A percentile compares a stretch with the other conserved stretches of the same genome.
These are phyloP conservation scores for Podospora pseudocomata DNA, from an alignment of 495 filamentous ascomycete species.

Conservation along the genomic window DNA sequence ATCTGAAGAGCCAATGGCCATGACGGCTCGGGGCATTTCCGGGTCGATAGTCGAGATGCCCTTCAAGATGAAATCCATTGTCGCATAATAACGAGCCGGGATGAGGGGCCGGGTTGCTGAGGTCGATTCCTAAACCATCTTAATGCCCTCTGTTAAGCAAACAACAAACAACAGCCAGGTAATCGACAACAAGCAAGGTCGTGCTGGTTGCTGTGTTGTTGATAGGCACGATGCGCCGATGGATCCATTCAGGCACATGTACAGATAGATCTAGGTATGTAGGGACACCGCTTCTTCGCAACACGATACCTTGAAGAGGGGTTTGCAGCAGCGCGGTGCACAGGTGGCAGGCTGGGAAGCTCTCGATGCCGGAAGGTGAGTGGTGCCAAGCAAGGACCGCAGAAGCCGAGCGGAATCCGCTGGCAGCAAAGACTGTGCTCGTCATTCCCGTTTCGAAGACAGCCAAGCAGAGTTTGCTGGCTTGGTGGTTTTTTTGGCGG, in stretches of 20 bases:
- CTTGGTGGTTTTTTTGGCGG: background rate
- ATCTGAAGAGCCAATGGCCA: background rate
- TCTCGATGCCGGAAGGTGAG: conserved; percentile 1
- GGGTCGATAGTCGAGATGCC: background rate
- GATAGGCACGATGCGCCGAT: background rate
- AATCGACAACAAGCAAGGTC: background rate
- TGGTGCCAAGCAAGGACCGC: conserved; percentile 5
- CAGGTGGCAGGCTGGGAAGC: conserved; percentile 1
- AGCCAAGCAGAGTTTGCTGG: background rate
- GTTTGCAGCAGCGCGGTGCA: background rate
- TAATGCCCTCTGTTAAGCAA: conserved; percentile 21
- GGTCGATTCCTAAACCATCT: conserved; percentile 14
- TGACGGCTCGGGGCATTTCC: background rate
- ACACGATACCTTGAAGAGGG: background rate
- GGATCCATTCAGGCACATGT: background rate
- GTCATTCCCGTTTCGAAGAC: background rate
- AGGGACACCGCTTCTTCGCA: background rate
- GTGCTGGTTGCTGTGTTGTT: conserved; percentile 11
- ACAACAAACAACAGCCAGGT: conserved; percentile 20
- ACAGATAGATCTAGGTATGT: background rate
- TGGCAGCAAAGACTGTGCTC: background rate
- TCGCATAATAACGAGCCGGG: background rate
- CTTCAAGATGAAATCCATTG: background rate
- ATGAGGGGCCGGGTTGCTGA: conserved; percentile 19
- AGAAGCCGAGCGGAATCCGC: background rate